Base-by-base conservation (phyloP, 1,284 basidiomycete genomes). In the Malassezia obtusa region DNA sequence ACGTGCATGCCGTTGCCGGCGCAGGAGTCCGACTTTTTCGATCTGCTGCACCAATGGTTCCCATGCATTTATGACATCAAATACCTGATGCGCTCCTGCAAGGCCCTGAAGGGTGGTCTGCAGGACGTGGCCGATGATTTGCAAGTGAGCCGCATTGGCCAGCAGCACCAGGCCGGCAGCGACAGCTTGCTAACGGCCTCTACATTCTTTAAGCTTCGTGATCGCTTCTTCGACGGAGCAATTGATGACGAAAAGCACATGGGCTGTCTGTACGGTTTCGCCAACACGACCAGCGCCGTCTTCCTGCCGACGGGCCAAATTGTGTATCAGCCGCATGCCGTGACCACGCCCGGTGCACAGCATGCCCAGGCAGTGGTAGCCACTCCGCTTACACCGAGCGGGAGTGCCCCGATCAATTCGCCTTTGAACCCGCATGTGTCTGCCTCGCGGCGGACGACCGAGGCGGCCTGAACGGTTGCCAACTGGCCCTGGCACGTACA, bases 11-110 rank as follows among this genome's bases (percentile, higher is more conserved):
- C 89, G 38, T 77, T 98, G 58, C 94, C 94, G 2, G 82, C 84
- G 25, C 83, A 84, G 22, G 94, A 99, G 77, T 83, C 86, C 60
- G 82, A 83, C 17, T 98, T 98, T 77, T 95, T 96, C 74, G 82
- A 87, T 46, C 80, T 87, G 45, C 80, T 98, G 25, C 81, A 80
- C 60, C 84, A 84, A 64, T 98, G 92, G 92, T 98, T 99, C 77
- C 92, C 92, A 0, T 86, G 84, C 53, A 85, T 95, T 53, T 96
- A 94, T 75, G 92, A 99, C 75, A 89, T 96, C 79, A 98, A 98
- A 77, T 91, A 86, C 76, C 83, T 99, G 73, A 89, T 94, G 83
- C 83, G 89, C 49, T 74, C 82, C 78, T 75, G 87, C 80, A 92
- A 92, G 75, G 83, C 83, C 33, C 79, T 95, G 64, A 89, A 92